Evolutionary conservation across 305 asterid genomes (phyloP).

Genomic region (Fraxinus sp.): DNA sequence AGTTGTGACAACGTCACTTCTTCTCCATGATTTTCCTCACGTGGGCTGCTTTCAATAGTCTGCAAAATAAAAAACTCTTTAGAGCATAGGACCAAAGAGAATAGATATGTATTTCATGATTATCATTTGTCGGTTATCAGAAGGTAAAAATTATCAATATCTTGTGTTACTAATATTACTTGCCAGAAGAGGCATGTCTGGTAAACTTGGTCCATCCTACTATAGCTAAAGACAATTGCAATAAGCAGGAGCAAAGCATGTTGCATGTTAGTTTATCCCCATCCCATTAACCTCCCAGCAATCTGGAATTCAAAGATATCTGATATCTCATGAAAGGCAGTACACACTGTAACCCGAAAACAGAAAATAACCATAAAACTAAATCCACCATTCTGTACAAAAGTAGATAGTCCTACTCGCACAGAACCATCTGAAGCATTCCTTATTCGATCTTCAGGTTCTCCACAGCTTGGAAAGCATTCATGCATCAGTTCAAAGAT

Average conservation of each 20-base stretch:
- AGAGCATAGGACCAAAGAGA: constrained; percentile 20
- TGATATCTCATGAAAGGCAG: background rate
- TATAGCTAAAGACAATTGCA: background rate
- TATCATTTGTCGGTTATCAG: background rate
- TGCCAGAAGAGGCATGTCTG: constrained; percentile 10
- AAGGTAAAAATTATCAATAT: background rate
- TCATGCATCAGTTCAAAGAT: background rate
- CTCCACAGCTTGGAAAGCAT: background rate
- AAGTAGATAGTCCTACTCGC: constrained; percentile 5
- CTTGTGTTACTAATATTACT: constrained; percentile 4
- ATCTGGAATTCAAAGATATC: background rate
- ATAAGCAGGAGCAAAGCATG: background rate
- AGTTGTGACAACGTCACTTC: constrained; percentile 69
- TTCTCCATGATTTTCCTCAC: constrained; percentile 62
- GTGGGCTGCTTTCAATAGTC: constrained; percentile 74
- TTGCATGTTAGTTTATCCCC: background rate
- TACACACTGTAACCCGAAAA: background rate
- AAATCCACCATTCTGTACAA: background rate
- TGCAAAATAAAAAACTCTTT: constrained; percentile 21
- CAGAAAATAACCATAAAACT: background rate
- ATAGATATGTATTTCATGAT: background rate
- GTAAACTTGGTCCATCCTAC: constrained; percentile 17
- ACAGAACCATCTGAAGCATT: background rate
- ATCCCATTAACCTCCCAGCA: background rate
- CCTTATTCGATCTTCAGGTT: background rate